These are phyloP conservation scores for Vararia minispora DNA, from an alignment of 768 basidiomycete species.

Conservation along the genomic window DNA sequence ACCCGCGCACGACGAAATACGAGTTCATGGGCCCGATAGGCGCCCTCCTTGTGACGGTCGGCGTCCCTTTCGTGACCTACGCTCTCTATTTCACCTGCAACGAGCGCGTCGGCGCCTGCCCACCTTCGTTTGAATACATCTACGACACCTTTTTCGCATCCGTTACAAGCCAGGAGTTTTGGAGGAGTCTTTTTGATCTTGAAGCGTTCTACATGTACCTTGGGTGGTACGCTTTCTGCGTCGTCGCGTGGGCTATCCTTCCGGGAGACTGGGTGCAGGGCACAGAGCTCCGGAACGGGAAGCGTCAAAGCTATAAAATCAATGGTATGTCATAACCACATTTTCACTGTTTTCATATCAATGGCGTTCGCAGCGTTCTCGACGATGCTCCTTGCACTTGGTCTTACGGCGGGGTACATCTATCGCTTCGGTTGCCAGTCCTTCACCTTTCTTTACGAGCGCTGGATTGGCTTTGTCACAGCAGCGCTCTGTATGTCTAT, in stretches of 20 bases:
- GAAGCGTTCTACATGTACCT: slow-evolving; percentile 68
- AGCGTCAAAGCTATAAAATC: slow-evolving; percentile 79
- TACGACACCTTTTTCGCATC: slow-evolving; percentile 34
- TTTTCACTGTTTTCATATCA: background rate
- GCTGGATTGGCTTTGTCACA: slow-evolving; percentile 83
- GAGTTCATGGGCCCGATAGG: slow-evolving; percentile 82
- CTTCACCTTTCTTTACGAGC: slow-evolving; percentile 86
- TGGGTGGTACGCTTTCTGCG: slow-evolving; percentile 85
- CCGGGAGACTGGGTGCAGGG: slow-evolving; percentile 40
- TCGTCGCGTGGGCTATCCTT: slow-evolving; percentile 70
- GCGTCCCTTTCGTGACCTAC: slow-evolving; percentile 63
- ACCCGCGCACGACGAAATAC: slow-evolving; percentile 61
- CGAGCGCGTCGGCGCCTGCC: slow-evolving; percentile 59
- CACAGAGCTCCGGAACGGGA: slow-evolving; percentile 55
- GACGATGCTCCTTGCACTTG: slow-evolving; percentile 75
- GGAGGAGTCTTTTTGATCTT: slow-evolving; percentile 73
- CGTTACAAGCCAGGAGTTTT: slow-evolving; percentile 44
- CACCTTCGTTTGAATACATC: slow-evolving; percentile 34
- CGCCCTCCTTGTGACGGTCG: slow-evolving; percentile 56
- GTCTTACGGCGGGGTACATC: slow-evolving; percentile 58
- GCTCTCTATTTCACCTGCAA: slow-evolving; percentile 71
- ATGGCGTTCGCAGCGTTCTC: slow-evolving; percentile 52
- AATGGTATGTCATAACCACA: slow-evolving; percentile 58
- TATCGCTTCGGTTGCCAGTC: slow-evolving; percentile 63
- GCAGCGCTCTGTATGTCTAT: slow-evolving; percentile 72